Evolutionary conservation across 1,139 yeast species (phyloP), one percentile per base, ranked within the genome.

Genomic region (Chernovozyma aurita): DNA sequence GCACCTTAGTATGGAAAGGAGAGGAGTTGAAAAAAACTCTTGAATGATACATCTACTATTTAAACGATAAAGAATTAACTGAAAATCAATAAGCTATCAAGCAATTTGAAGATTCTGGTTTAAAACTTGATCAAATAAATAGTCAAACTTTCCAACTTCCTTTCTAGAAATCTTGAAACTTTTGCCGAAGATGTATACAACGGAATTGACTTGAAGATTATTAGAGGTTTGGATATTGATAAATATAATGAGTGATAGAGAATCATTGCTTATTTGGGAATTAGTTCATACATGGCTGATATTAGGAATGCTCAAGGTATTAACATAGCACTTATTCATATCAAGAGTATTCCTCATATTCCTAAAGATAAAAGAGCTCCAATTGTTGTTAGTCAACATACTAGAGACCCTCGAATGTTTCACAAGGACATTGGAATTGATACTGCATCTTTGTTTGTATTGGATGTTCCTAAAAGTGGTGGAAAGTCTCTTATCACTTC

Each of bases 321-420:
- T 24, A 42, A 42, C 32, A 32, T 43, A 28, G 40, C 45, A 14
- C 29, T 42, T 12, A 42, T 42, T 11, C 45, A 42, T 25, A 42
- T 42, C 28, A 40, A 40, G 22, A 41, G 44, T 15, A 42, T 42
- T 20, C 40, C 40, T 3, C 45, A 42, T 35, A 31, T 42, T 15
- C 42, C 45, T 4, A 38, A 38, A 24, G 43, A 30, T n/a, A 31
- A 40, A 24, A 30, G 45, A 16, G 45, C 45, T 5, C 43, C 42
- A 11, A 42, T 42, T 18, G 42, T 35, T 8, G 45, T 42, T 25
- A 42, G 45, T 30, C 45, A 42, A 28, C 45, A 42, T 30, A 42
- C 45, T 3, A 42, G 43, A 13, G 45, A 42, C 26, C 35, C 45
- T 11, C 45, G 40, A 28, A 42, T 42, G 45, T 42, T 40, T 27